These are phyloP conservation scores for Chloromonas sp. DNA, from an alignment of 163 green algal species.

Conservation along the genomic window DNA sequence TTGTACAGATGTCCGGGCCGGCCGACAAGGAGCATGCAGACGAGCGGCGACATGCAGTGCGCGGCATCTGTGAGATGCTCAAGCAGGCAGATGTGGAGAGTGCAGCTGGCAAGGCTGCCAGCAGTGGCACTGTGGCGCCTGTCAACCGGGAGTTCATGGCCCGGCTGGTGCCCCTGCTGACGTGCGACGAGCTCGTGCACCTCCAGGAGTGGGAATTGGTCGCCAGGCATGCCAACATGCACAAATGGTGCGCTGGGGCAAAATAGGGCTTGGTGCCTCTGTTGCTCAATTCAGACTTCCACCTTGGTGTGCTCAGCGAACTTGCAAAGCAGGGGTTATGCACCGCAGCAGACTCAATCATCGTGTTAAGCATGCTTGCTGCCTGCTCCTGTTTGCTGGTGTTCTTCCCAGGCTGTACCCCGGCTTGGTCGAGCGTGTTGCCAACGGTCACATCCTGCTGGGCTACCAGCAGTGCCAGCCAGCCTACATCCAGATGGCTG, in stretches of 20 bases:
- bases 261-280: no score
- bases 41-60: slow-evolving; percentile 19
- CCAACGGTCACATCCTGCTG: slow-evolving; percentile 31
- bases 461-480: slow-evolving; percentile 62
- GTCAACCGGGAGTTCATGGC: not conserved
- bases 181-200: slow-evolving; percentile 27
- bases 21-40: slow-evolving; percentile 5
- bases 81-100: not conserved
- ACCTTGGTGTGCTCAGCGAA: no score
- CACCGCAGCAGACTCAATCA: no score
- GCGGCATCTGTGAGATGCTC: slow-evolving; percentile 24
- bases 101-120: not conserved
- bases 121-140: not conserved
- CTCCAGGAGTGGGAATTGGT: slow-evolving; percentile 35
- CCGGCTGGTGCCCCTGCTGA: slow-evolving; percentile 14
- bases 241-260: slow-evolving; percentile 18
- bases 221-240: not conserved
- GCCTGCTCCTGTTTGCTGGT: no score
- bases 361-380: no score
- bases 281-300: no score
- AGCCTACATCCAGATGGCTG: slow-evolving; percentile 61
- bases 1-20: not conserved
- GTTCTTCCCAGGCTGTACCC: slow-evolving; percentile 25
- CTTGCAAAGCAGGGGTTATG: no score
- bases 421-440: slow-evolving; percentile 29